Evolutionary conservation across 768 basidiomycete genomes (phyloP), one percentile per base, ranked within the genome.

Genomic region (Cystobasidium onofrii): DNA sequence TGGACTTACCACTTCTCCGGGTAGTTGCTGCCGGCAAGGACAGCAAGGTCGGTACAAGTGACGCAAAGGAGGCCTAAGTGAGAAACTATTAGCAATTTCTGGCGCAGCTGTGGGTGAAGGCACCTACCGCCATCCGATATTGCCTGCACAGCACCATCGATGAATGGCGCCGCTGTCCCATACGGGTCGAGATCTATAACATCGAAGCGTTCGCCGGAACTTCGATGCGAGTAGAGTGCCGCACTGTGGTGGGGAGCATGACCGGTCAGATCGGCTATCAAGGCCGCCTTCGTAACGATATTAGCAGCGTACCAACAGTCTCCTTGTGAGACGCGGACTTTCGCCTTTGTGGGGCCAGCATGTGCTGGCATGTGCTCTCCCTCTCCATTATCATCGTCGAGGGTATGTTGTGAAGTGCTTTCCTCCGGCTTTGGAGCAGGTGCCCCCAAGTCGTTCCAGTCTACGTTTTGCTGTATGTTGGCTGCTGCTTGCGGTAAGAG

Each of bases 161-260:
- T 89, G 80, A 99, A 99, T 1, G 95, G 96, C 2, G 92, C 89
- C 0, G 96, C 96, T 10, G 92, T 95, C 0, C 96, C 96, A 78
- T 98, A 99, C 0, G 96, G 96, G 80, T 99, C 96, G 31, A 99
- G 85, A 80, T 99, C 96, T n/a, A 99, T 88, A 33, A 91, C 91
- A 76, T 98, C 94, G 23, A 97, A 93, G 1, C 88, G 87, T 13
- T 84, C 82, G 57, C 84, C 85, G 64, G 88, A 88, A 33, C 87
- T 84, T 44, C 93, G 88, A 79, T 93, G 92, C 60, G 85, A 85
- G 80, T 96, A 98, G 91, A 99, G 92, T 64, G 93, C 83, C 1
- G 89, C 85, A 78, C 94, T 96, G 73, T 0, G 62, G 18, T 62
- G 20, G 31, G 33, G 27, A 6, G 12, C 0, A 2, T 17, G 18